Conservation (phyloP, 2,329 filamentous ascomycete genomes). For the Xylaria sp. region DNA sequence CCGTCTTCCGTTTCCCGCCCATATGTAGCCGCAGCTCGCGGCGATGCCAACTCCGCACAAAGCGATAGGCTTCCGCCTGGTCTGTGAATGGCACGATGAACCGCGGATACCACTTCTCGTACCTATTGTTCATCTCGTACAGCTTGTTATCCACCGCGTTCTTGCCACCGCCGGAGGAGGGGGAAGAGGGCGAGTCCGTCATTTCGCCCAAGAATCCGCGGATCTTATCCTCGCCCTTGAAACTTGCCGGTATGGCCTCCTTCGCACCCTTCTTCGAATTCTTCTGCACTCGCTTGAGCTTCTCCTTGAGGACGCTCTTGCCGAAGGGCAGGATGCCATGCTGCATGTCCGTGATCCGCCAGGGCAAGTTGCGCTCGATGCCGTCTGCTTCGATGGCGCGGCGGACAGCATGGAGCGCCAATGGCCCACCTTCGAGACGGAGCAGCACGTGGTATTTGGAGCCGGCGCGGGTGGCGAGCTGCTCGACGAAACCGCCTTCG, state of each 20-base stretch:
- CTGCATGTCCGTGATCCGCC: conserved; percentile 31
- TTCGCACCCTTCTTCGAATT: neutral
- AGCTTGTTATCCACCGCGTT: neutral
- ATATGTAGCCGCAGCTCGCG: conserved; percentile 31
- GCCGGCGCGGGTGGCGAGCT: conserved; percentile 20
- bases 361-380: conserved; percentile 36
- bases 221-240: neutral
- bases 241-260: neutral
- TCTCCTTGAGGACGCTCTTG: conserved; percentile 21
- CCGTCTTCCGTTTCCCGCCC: conserved; percentile 5
- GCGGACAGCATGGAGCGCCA: conserved; percentile 34
- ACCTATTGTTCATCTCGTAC: neutral
- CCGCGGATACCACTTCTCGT: conserved; percentile 31
- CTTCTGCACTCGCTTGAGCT: neutral
- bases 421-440: conserved; percentile 33
- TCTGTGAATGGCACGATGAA: conserved; percentile 54
- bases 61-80: conserved; percentile 48
- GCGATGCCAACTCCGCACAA: conserved; percentile 42
- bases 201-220: too few species aligned
- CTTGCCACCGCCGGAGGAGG: neutral
- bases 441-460: conserved; percentile 34
- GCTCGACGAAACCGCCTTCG: conserved; percentile 25
- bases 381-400: conserved; percentile 40
- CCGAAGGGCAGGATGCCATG: conserved; percentile 31
- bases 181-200: too few species aligned